These are phyloP conservation scores for Leavenworthia alabamica DNA, from an alignment of 345 rosid species.

Conservation along the genomic window DNA sequence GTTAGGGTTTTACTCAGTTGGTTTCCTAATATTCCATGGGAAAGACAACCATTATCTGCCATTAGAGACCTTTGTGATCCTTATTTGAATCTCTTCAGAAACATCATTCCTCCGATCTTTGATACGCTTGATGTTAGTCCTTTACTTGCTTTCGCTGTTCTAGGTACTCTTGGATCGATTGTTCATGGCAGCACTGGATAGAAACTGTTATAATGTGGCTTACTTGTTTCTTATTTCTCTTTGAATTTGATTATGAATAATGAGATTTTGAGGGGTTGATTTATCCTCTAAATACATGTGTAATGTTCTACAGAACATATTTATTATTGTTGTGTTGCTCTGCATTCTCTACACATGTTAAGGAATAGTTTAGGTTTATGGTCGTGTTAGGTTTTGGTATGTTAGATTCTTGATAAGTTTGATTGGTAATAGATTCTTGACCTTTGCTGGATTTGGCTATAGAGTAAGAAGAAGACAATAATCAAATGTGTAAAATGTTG, in stretches of 20 bases:
- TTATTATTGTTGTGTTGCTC: not conserved
- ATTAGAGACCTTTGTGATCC: slow-evolving; percentile 85
- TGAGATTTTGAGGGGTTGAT: not conserved
- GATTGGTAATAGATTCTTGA: not conserved
- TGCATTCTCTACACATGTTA: not conserved
- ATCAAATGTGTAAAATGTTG: not conserved
- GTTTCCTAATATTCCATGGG: slow-evolving; percentile 95
- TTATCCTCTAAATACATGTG: not conserved
- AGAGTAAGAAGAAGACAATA: not conserved
- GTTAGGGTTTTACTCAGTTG: slow-evolving; percentile 90
- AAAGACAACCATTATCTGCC: slow-evolving; percentile 77
- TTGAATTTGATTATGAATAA: not conserved
- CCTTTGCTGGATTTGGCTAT: not conserved
- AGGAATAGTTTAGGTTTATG: not conserved
- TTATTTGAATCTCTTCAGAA: slow-evolving; percentile 74
- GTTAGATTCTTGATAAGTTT: not conserved
- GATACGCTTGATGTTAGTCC: slow-evolving; percentile 82
- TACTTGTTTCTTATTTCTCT: too few species aligned
- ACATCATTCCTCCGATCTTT: slow-evolving; percentile 73
- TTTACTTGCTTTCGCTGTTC: slow-evolving; percentile 62
- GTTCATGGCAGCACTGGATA: slow-evolving; percentile 44
- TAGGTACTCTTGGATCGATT: slow-evolving; percentile 63
- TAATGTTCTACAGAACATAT: not conserved
- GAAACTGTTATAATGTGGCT: too few species aligned
- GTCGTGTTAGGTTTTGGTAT: not conserved